Evolutionary conservation across 176 grass and related monocot genomes (phyloP), one percentile per base, ranked within the genome.

Genomic region (Alloteropsis semialata): DNA sequence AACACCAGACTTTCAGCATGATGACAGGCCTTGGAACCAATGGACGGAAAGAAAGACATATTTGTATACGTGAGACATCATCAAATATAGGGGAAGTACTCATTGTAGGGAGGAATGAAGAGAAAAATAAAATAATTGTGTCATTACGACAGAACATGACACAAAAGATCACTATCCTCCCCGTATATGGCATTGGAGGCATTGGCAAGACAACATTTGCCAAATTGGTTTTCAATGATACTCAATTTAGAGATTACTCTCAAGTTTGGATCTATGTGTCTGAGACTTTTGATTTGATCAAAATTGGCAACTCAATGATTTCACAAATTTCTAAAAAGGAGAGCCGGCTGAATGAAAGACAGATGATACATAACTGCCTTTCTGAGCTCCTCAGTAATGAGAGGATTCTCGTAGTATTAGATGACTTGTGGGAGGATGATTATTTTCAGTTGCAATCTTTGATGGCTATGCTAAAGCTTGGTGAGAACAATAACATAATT

Each of bases 161-260:
- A 4, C 11, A 19, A 34, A 28, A 19, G 0, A 0, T 13, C 5
- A 17, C 9, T 5, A 48, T 85, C 17, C 49, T 89, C 50, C 82
- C 87, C 0, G 85, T 89, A 10, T 75, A 85, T 62, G 82, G 82
- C 6, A 53, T 69, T 34, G 87, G 87, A 28, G 87, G 87, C 2
- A 72, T 85, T 37, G 82, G 87, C 19, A 89, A 89, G 68, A 85
- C 82, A 24, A 89, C 75, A 2, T 42, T 89, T 2, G 87, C 87
- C 10, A 45, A 68, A 28, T 6, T 9, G 17, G 21, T 89, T 66
- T 89, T 75, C 69, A 76, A 81, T 48, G 10, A 75, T 66, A 16
- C 4, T 0, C 6, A 3, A 3, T 74, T 73, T 27, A 48, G 42
- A 5, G 38, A 41, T 0, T 30, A 84, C 27, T 57, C 5, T 36